These are phyloP conservation scores for Neurospora sp. DNA, from an alignment of 495 filamentous ascomycete species.

Conservation along the genomic window DNA sequence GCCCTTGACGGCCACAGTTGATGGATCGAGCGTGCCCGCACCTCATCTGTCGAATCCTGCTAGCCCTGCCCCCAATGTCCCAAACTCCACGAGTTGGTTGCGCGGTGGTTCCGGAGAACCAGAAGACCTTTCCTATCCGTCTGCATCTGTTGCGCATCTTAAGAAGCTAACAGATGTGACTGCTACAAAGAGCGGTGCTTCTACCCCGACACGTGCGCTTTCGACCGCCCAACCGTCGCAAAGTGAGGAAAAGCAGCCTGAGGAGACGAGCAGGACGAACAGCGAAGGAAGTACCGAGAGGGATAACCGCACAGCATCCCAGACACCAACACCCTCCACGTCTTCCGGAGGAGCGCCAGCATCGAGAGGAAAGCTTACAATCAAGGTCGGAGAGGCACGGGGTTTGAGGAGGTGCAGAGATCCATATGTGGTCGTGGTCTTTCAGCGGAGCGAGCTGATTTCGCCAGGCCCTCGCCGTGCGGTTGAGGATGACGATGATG, in stretches of 20 bases:
- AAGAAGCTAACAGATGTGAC: slow-evolving; percentile 82
- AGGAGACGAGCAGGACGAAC: slow-evolving; percentile 26
- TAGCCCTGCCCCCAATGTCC: slow-evolving; percentile 44
- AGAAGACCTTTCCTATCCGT: slow-evolving; percentile 46
- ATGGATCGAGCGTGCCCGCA: slow-evolving; percentile 56
- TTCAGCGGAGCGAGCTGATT: slow-evolving; percentile 92
- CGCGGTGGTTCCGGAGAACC: slow-evolving; percentile 35
- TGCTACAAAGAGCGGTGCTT: slow-evolving; percentile 76
- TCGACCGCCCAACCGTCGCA: slow-evolving; percentile 43
- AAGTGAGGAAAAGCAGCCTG: slow-evolving; percentile 23
- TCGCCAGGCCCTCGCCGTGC: slow-evolving; percentile 62
- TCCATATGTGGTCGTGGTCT: slow-evolving; percentile 93
- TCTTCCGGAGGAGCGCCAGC: slow-evolving; percentile 49
- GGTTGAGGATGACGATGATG: slow-evolving; percentile 40
- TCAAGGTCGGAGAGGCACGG: slow-evolving; percentile 76
- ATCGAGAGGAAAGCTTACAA: slow-evolving; percentile 78
- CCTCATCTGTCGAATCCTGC: slow-evolving; percentile 68
- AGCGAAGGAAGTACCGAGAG: slow-evolving; percentile 25
- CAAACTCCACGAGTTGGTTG: slow-evolving; percentile 42
- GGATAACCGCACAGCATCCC: slow-evolving; percentile 27
- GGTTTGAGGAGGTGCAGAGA: slow-evolving; percentile 72
- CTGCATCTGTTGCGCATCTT: slow-evolving; percentile 51
- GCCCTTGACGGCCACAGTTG: slow-evolving; percentile 57
- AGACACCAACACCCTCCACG: slow-evolving; percentile 24
- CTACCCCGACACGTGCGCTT: slow-evolving; percentile 76